Evolutionary conservation across 495 filamentous ascomycete species (phyloP), one percentile per base, ranked within the genome.

Genomic region (Aspergillus nidulans): DNA sequence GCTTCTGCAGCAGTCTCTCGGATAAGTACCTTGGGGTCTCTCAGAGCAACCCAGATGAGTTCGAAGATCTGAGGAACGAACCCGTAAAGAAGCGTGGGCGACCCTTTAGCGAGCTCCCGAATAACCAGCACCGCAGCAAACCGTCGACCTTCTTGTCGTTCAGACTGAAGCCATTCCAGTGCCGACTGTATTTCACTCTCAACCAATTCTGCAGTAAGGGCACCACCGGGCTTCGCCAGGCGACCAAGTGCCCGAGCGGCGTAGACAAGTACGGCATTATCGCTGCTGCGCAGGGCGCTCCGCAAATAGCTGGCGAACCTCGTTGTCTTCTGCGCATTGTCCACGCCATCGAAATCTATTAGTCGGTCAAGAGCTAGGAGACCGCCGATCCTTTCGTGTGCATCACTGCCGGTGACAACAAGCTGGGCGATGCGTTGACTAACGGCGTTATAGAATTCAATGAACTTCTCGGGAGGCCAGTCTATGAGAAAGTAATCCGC

Each of bases 161-260:
- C 95, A n/a, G 88, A 87, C 62, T 97, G 92, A 44, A 99, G 78
- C 88, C 89, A 96, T 73, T 99, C 94, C 38, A 97, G 73, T 0
- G 94, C 92, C 8, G 89, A 88, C 64, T 96, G 91, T 39, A 97
- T 90, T 67, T 99, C 95, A 55, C 91, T 89, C 61, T 99, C 94
- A 38, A 99, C 95, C 39, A 99, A 75, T 71, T 97, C 95, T 1
- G 94, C 94, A 34, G 95, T 96, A 49, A 99, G 77, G 34, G 94
- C 91, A 41, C 94, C 94, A 41, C 94, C 95, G 2, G 94, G 95
- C 57, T 85, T 85, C 55, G 92, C 95, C 44, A 99, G 80, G 60
- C 87, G 87, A 28, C 94, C 95, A 20, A 99, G 76, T 10, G 91
- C 91, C 59, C 85, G 81, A 41, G 94, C 91, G 13, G 94, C 95